Evolutionary conservation across 2,329 filamentous ascomycete genomes (phyloP).

Genomic region (Sporothrix dimorphospora): DNA sequence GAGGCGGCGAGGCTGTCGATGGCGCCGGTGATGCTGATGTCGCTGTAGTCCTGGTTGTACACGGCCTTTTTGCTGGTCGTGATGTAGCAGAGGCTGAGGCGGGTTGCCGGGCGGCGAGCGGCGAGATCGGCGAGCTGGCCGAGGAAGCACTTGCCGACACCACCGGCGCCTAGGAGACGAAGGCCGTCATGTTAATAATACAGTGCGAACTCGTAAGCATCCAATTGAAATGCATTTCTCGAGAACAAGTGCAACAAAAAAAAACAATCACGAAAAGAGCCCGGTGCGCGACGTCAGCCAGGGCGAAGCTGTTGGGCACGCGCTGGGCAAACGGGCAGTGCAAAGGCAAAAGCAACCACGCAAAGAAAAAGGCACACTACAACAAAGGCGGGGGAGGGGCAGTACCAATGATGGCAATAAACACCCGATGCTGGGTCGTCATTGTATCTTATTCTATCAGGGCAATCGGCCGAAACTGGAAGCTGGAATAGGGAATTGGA

Average conservation of each 20-base stretch:
- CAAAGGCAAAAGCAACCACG: too few relatives aligned
- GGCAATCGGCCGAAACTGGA: neutral
- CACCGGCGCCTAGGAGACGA: constrained; percentile 71
- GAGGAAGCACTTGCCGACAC: constrained; percentile 91
- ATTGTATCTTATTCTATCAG: constrained; percentile 38
- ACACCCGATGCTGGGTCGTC: constrained; percentile 52
- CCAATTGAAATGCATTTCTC: neutral
- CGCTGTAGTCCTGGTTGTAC: constrained; percentile 72
- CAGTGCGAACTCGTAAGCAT: neutral
- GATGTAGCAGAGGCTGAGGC: constrained; percentile 80
- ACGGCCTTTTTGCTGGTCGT: constrained; percentile 83
- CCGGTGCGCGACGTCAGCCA: neutral
- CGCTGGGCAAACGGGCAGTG: constrained; percentile 5
- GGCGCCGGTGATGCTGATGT: constrained; percentile 47
- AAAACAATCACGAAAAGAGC: neutral
- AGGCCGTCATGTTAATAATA: neutral
- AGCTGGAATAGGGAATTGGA: neutral
- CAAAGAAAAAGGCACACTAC: too few relatives aligned
- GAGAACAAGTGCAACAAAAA: too few relatives aligned
- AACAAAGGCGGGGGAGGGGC: constrained; percentile 13
- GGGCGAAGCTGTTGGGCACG: neutral
- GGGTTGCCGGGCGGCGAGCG: constrained; percentile 66
- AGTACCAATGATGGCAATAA: constrained; percentile 57
- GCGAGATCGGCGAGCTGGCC: constrained; percentile 73
- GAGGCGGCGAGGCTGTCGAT: constrained; percentile 67